These are phyloP conservation scores for Jatropha podagrica DNA, from an alignment of 441 rosid genomes.

Conservation along the genomic window DNA sequence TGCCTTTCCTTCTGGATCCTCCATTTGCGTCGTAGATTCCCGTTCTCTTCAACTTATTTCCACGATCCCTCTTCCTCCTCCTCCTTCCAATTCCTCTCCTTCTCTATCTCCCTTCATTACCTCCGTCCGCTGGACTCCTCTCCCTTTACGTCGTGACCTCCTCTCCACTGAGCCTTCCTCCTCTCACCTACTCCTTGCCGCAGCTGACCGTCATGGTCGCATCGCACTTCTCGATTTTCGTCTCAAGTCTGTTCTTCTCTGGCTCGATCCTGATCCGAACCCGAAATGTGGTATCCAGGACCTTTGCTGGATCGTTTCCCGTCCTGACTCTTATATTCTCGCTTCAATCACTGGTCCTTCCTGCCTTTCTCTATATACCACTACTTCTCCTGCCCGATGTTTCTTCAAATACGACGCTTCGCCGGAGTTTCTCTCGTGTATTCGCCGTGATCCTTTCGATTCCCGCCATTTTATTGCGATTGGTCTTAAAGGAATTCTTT, in stretches of 20 bases:
- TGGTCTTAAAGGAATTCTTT: slow-evolving; percentile 71
- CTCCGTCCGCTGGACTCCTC: slow-evolving; percentile 82
- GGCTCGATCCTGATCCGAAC: slow-evolving; percentile 59
- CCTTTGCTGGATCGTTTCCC: slow-evolving; percentile 77
- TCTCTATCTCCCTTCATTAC: slow-evolving; percentile 80
- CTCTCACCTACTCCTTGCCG: slow-evolving; percentile 82
- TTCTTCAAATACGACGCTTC: slow-evolving; percentile 83
- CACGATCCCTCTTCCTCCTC: slow-evolving; percentile 77
- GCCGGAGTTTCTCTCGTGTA: slow-evolving; percentile 71
- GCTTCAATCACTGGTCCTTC: slow-evolving; percentile 80
- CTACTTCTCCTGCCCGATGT: slow-evolving; percentile 38
- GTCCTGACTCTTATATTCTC: slow-evolving; percentile 52
- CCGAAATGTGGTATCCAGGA: slow-evolving; percentile 81
- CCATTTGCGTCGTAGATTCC: slow-evolving; percentile 71
- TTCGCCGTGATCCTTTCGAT: slow-evolving; percentile 89
- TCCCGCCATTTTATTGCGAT: slow-evolving; percentile 78
- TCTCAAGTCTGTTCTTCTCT: slow-evolving; percentile 55
- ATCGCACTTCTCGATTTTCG: slow-evolving; percentile 77
- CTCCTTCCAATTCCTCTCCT: slow-evolving; percentile 32
- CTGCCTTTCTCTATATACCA: slow-evolving; percentile 50
- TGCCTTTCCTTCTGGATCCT: slow-evolving; percentile 84
- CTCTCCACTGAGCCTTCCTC: slow-evolving; percentile 77
- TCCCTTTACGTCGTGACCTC: slow-evolving; percentile 67
- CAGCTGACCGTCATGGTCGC: slow-evolving; percentile 90
- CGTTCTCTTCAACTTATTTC: slow-evolving; percentile 84